Evolutionary conservation across 192 early-diverging fungal species (phyloP).

Genomic region (Geranomyces variabilis): DNA sequence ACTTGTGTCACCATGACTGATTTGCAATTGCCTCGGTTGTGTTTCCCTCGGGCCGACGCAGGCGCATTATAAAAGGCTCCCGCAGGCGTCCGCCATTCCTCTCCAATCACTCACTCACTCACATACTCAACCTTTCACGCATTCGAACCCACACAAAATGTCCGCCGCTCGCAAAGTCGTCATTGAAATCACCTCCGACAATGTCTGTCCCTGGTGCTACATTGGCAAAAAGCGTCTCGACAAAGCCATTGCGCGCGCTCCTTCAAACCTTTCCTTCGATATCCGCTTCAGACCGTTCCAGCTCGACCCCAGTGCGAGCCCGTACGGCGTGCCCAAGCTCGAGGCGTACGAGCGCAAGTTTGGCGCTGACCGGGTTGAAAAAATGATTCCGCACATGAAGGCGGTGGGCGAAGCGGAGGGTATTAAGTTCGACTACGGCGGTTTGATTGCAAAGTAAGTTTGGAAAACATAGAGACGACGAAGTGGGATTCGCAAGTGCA

Average conservation of each 20-base stretch:
- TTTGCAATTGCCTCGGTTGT: too few relatives aligned
- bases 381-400: conserved; percentile 60
- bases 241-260: conserved; percentile 47
- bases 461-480: too few relatives aligned
- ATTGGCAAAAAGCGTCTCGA: conserved; percentile 77
- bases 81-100: too few relatives aligned
- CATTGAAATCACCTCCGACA: neutral
- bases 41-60: too few relatives aligned
- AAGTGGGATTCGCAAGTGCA: neutral
- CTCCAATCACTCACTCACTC: too few relatives aligned
- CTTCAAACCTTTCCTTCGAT: conserved; percentile 57
- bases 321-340: conserved; percentile 52
- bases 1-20: too few relatives aligned
- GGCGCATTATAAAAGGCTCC: too few relatives aligned
- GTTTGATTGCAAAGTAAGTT: conserved; percentile 55
- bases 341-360: conserved; percentile 68
- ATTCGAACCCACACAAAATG: too few relatives aligned
- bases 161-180: neutral
- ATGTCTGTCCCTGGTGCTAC: conserved; percentile 70
- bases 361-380: conserved; percentile 54
- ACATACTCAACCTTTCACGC: too few relatives aligned
- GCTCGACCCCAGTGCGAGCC: conserved; percentile 45
- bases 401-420: conserved; percentile 64
- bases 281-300: conserved; percentile 72
- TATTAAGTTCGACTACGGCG: conserved; percentile 68